Conservation (phyloP, 2,329 filamentous ascomycete species). For the Onygena corvina region DNA sequence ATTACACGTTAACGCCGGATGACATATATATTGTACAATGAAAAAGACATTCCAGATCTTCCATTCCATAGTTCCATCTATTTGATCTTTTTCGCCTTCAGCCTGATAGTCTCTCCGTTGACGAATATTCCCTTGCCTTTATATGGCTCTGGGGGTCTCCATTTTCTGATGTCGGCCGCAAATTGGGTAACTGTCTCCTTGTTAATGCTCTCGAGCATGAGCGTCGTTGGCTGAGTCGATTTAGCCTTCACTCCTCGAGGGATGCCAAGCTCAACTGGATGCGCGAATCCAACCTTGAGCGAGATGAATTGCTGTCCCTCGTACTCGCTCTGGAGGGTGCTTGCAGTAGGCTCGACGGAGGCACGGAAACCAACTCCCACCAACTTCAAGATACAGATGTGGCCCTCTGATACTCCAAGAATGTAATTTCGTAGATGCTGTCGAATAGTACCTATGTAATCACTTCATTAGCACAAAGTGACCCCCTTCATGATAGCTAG, state of each 20-base stretch:
- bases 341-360: slow-evolving; percentile 63
- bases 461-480: slow-evolving; percentile 7
- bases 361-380: slow-evolving; percentile 95
- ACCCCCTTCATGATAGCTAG: too few relatives aligned
- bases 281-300: slow-evolving; percentile 91
- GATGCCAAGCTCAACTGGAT: slow-evolving; percentile 81
- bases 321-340: slow-evolving; percentile 51
- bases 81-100: slow-evolving; percentile 97
- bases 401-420: slow-evolving; percentile 87
- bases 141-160: slow-evolving; percentile 90
- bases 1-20: slow-evolving; percentile 20
- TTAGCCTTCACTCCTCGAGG: slow-evolving; percentile 74
- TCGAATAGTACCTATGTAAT: slow-evolving; percentile 62
- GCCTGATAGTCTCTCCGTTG: slow-evolving; percentile 90
- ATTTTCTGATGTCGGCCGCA: slow-evolving; percentile 73
- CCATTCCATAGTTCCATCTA: slow-evolving; percentile 35
- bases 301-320: slow-evolving; percentile 79
- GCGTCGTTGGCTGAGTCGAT: slow-evolving; percentile 79
- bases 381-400: slow-evolving; percentile 81
- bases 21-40: slow-evolving; percentile 19
- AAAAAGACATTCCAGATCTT: slow-evolving; percentile 10
- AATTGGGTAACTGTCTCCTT: slow-evolving; percentile 82
- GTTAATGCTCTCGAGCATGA: slow-evolving; percentile 77
- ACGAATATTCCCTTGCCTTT: slow-evolving; percentile 99
- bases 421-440: slow-evolving; percentile 84